Conservation (phyloP, 1,284 basidiomycete genomes). For the Ceratobasidium sp. region DNA sequence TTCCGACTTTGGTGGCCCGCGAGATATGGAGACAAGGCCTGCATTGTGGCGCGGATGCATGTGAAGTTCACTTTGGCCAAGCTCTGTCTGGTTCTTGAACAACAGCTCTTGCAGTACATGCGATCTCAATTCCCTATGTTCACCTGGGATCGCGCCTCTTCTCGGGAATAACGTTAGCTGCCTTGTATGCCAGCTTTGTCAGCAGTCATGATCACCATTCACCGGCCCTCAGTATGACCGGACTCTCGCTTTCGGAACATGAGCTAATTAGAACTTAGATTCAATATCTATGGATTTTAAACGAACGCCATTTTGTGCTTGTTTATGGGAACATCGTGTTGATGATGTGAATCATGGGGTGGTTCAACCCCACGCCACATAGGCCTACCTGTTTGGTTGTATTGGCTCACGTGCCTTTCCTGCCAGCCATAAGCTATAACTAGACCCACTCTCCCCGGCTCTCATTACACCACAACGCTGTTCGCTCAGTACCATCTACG, state of each 20-base stretch:
- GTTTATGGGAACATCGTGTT: neutral
- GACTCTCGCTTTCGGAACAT: neutral
- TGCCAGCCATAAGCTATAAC: no score
- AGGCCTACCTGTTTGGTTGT: no score
- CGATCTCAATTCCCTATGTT: neutral
- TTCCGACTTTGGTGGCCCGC: conserved; percentile 27
- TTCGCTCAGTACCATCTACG: no score
- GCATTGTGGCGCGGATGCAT: neutral
- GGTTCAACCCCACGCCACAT: no score
- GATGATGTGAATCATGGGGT: no score
- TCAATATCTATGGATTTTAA: conserved; percentile 18
- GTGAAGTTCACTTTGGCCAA: neutral
- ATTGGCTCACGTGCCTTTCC: no score
- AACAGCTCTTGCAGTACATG: conserved; percentile 11
- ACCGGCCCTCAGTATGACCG: conserved; percentile 22
- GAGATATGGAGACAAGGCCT: conserved; percentile 24
- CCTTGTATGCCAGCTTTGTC: conserved; percentile 12
- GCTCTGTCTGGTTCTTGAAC: conserved; percentile 2
- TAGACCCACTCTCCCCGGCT: no score
- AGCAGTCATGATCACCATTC: conserved; percentile 11
- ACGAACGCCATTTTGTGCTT: conserved; percentile 28
- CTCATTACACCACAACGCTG: no score
- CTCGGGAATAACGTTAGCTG: conserved; percentile 4
- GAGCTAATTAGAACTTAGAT: neutral
- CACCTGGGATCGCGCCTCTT: neutral